Conservation (phyloP, 164 flowering plant genomes). For the Tetrastigma voinierianum region DNA sequence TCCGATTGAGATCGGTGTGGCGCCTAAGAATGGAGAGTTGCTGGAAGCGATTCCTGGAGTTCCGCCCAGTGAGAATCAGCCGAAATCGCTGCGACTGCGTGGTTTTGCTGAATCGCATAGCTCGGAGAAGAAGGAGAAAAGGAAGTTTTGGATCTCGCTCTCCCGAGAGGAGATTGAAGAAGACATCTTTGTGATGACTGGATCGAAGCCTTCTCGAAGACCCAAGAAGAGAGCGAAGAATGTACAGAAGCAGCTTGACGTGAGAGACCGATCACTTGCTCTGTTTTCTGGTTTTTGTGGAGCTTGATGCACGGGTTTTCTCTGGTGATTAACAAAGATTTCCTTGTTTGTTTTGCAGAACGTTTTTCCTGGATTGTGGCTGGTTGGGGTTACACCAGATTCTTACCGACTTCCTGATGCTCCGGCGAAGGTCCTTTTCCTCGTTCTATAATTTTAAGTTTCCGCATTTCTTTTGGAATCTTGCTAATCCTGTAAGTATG, state of each 20-base stretch:
- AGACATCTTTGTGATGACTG: slow-evolving; percentile 55
- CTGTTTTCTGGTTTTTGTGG: not conserved
- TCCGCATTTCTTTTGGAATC: not conserved
- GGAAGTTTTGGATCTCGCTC: slow-evolving; percentile 55
- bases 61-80: slow-evolving; percentile 17
- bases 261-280: slow-evolving; percentile 14
- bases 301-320: not conserved
- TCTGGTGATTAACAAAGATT: not conserved
- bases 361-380: slow-evolving; percentile 49
- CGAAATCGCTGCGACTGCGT: slow-evolving; percentile 34
- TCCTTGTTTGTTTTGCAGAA: slow-evolving; percentile 16
- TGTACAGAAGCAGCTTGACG: slow-evolving; percentile 64
- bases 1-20: not conserved
- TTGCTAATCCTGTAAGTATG: too few relatives aligned
- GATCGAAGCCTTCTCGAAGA: slow-evolving; percentile 53
- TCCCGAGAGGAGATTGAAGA: slow-evolving; percentile 75
- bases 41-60: not conserved
- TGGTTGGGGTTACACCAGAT: slow-evolving; percentile 34
- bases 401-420: slow-evolving; percentile 33
- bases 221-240: slow-evolving; percentile 50
- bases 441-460: not conserved
- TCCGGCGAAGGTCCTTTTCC: slow-evolving; percentile 26
- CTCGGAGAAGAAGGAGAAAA: slow-evolving; percentile 37
- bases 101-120: slow-evolving; percentile 19
- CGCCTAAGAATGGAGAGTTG: slow-evolving; percentile 9